Base-by-base conservation (phyloP, 257 asterid genomes). In the Buddleja alternifolia region DNA sequence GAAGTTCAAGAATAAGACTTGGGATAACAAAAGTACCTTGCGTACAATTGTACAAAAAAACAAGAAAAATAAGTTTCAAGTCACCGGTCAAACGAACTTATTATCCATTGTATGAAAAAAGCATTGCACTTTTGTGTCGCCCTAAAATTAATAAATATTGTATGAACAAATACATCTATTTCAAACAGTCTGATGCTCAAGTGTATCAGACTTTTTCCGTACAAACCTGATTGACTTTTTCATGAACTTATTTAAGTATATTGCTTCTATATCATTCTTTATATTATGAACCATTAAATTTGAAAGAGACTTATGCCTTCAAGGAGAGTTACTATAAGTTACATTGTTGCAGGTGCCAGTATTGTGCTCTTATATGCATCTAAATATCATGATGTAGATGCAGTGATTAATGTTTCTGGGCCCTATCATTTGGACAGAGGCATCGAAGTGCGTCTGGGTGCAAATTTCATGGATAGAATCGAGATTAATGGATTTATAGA, bases 321-420 rank as follows among this genome's bases (percentile, higher is more conserved):
- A 23, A 53, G 59, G 6, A 8, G 59, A 53, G 47, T 42, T 29
- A 29, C 2, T 29, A 14, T 44, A 44, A 46, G 29, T 11, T 14
- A 25, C 9, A 47, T 14, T 70, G 20, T 70, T 70, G 71, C 85
- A 82, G 90, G 90, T 54, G 87, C 84, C 40, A 32, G 70, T 73
- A 32, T 77, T 57, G 87, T 77, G 36, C 81, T 82, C 17, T 77
- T 84, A 19, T 82, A 84, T 60, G 84, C 85, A 58, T 84, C 90
- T 41, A 82, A 75, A 51, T 82, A 82, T 70, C 83, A 72, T 46
- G 84, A 84, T 54, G 64, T 84, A 56, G 56, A 40, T 25, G 69
- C 72, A 1, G 74, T 84, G 23, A 50, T 82, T 56, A 84, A 84
- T 69, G 59, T 80, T 32, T 84, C 90, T 20, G 90, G 82, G 44